Conservation (phyloP, 768 basidiomycete species). For the Russula dissimulans region DNA sequence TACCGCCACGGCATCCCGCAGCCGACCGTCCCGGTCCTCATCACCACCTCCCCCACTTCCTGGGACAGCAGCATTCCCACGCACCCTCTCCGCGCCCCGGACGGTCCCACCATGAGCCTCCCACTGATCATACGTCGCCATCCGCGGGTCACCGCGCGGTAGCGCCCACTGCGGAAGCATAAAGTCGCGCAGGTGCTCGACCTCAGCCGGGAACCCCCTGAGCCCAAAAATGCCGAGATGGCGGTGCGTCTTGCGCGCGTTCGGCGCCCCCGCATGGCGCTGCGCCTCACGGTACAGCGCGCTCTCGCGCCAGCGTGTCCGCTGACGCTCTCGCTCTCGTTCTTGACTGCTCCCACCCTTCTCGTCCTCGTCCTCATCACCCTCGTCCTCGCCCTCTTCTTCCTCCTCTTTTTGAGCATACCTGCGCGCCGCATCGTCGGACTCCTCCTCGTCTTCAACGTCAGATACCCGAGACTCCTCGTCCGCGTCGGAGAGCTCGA, state of each 20-base stretch:
- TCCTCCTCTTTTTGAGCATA: not conserved
- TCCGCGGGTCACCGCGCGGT: conserved; percentile 4
- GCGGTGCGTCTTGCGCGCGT: conserved; percentile 41
- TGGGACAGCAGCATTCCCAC: too few relatives aligned
- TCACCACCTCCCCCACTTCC: not conserved
- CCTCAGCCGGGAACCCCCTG: conserved; percentile 37
- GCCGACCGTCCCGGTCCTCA: not conserved
- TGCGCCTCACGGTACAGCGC: conserved; percentile 41
- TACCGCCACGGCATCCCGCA: not conserved
- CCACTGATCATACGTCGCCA: not conserved
- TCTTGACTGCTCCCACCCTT: not conserved
- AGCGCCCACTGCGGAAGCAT: conserved; percentile 44
- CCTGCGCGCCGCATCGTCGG: not conserved
- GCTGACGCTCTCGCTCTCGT: not conserved
- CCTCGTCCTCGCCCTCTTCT: conserved; percentile 8
- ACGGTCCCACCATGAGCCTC: too few relatives aligned
- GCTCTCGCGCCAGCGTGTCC: conserved; percentile 7
- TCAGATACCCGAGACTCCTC: conserved; percentile 18
- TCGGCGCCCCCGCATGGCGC: conserved; percentile 37
- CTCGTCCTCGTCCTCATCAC: not conserved
- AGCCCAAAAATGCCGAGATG: conserved; percentile 52
- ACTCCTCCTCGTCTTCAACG: not conserved
- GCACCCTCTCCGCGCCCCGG: not conserved
- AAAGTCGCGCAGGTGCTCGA: conserved; percentile 45
- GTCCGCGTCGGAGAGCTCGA: conserved; percentile 17